phyloP scores from a whole-genome alignment of 225 moss, liverwort and hornwort species.

The Pseudisothecium myosuroides region DNA sequence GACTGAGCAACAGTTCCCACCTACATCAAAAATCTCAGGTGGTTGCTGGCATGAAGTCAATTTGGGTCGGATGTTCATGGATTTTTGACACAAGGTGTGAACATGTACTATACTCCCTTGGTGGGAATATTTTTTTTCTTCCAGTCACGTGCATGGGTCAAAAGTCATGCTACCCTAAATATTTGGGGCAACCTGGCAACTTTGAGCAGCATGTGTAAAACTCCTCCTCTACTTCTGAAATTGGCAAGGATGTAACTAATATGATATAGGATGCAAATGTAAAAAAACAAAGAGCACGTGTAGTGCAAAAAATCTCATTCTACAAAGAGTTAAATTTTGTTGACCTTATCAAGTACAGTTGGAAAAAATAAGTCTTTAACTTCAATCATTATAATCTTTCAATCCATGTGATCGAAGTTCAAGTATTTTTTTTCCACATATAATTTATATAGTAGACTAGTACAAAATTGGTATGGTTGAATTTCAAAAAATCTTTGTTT shows the following conservation, averaged over 20 bases:
- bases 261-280: background rate
- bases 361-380: background rate
- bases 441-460: too few relatives aligned
- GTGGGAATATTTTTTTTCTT: too few relatives aligned
- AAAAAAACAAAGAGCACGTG: too few relatives aligned
- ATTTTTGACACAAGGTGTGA: background rate
- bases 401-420: accelerated
- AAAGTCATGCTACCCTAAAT: background rate
- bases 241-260: background rate
- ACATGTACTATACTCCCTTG: too few relatives aligned
- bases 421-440: too few relatives aligned
- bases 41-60: background rate
- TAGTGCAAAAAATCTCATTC: background rate
- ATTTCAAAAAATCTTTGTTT: too few relatives aligned
- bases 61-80: background rate
- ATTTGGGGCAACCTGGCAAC: background rate
- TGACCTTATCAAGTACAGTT: accelerated
- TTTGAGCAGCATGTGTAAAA: accelerated
- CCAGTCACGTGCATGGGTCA: accelerated
- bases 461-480: too few relatives aligned
- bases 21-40: background rate
- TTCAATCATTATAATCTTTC: background rate
- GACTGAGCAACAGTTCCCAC: background rate
- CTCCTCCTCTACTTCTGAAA: background rate
- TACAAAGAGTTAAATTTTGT: background rate